These are phyloP conservation scores for Allomyces arbusculus DNA, from an alignment of 192 early-diverging fungal genomes.

Conservation along the genomic window DNA sequence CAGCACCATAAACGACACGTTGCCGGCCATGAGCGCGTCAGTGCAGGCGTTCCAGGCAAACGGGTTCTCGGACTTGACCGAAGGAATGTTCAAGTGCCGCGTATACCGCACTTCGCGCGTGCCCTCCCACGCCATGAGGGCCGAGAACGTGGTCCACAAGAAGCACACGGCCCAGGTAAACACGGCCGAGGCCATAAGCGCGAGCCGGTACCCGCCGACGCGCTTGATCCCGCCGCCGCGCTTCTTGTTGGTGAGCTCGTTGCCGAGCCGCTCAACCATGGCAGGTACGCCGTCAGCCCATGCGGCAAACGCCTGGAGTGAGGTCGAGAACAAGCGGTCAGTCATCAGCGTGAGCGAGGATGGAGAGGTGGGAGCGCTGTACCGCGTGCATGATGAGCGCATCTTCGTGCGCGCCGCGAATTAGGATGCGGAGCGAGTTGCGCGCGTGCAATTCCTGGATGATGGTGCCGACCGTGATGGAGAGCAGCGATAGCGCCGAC, in stretches of 20 bases:
- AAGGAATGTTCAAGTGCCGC: not conserved
- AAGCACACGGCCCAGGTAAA: not conserved
- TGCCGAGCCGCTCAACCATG: too few species aligned
- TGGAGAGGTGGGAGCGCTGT: not conserved
- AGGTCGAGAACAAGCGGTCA: not conserved
- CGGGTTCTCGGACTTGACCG: not conserved
- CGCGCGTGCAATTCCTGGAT: not conserved
- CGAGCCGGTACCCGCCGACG: not conserved
- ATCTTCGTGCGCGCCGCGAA: not conserved
- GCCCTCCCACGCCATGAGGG: not conserved
- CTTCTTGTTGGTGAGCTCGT: not conserved
- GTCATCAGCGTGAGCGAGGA: too few species aligned
- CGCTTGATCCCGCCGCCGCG: not conserved
- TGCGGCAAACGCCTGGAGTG: too few species aligned
- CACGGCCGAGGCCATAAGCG: not conserved
- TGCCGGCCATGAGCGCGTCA: not conserved
- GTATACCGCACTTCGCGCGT: not conserved
- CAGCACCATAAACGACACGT: not conserved
- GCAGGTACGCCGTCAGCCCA: too few species aligned
- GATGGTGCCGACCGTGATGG: not conserved
- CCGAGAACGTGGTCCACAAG: not conserved
- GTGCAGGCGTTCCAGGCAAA: not conserved
- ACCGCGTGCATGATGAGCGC: not conserved
- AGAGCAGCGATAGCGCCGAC: not conserved
- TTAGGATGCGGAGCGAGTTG: not conserved